Conservation (phyloP, 192 early-diverging fungal species). For the Coemansia sp. region DNA sequence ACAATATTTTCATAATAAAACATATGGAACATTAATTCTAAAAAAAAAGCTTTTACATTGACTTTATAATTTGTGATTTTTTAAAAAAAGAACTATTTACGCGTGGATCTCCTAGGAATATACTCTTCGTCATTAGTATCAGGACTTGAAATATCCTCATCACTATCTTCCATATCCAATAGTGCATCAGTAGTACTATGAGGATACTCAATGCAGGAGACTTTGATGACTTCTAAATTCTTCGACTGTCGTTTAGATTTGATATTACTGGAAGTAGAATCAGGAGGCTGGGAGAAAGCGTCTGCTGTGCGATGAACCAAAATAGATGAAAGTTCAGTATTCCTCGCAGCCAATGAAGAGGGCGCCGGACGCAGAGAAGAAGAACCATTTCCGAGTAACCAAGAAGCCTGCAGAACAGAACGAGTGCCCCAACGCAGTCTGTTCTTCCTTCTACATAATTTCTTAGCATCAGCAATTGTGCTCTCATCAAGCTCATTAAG, state of each 20-base stretch:
- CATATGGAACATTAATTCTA: no score
- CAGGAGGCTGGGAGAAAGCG: neutral
- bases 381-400: conserved; percentile 13
- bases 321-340: conserved; percentile 6
- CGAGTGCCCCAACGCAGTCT: conserved; percentile 36
- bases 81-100: neutral
- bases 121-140: conserved; percentile 17
- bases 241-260: conserved; percentile 1
- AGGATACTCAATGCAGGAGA: conserved; percentile 37
- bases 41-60: no score
- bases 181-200: conserved; percentile 9
- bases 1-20: neutral
- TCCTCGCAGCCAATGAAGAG: neutral
- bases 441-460: conserved; percentile 17
- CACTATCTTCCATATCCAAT: conserved; percentile 1
- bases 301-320: neutral
- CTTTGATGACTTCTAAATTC: conserved; percentile 19
- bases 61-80: no score
- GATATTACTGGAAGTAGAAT: neutral
- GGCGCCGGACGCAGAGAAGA: neutral
- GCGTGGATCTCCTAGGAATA: conserved; percentile 13
- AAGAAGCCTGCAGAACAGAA: conserved; percentile 17
- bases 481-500: neutral
- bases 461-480: conserved; percentile 10
- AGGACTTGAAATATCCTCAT: no score